A percentile compares a stretch with the other conserved stretches of the same genome.
Evolutionary conservation across 2,329 filamentous ascomycete genomes (phyloP).

Genomic region (Penicillium sp.): DNA sequence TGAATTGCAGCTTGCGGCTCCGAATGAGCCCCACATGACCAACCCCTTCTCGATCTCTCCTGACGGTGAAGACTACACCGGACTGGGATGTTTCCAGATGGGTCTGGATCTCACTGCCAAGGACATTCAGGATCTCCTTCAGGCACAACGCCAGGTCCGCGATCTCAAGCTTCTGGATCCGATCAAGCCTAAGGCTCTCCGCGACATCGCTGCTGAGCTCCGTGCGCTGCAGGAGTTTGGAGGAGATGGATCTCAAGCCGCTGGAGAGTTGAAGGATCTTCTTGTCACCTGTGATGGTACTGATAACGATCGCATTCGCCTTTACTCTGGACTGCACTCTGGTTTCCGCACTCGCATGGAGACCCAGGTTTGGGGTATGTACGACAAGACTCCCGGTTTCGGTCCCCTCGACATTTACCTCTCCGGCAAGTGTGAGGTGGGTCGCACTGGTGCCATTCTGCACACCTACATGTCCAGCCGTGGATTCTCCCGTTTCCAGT

Average conservation of each 20-base stretch:
- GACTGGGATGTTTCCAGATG: slow-evolving; percentile 2
- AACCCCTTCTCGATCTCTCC: slow-evolving; percentile 2
- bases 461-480: slow-evolving; percentile 4
- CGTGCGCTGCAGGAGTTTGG: background rate
- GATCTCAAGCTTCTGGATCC: slow-evolving; percentile 3
- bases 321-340: slow-evolving; percentile 3
- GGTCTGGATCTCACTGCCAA: background rate
- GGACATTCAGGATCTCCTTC: slow-evolving; percentile 2
- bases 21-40: slow-evolving; percentile 1
- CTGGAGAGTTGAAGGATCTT: background rate
- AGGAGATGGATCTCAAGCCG: background rate
- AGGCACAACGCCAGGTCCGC: slow-evolving; percentile 2
- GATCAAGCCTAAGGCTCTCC: background rate
- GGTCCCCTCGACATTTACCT: slow-evolving; percentile 3
- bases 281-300: slow-evolving; percentile 1
- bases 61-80: background rate
- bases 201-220: background rate
- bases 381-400: background rate
- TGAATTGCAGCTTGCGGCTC: background rate
- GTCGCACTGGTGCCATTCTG: background rate
- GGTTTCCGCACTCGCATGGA: slow-evolving; percentile 6
- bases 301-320: background rate
- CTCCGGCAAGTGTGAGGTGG: background rate
- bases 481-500: slow-evolving; percentile 2
- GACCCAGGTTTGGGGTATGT: slow-evolving; percentile 5